Evolutionary conservation across 225 moss, liverwort and hornwort species (phyloP).

Genomic region (Lunularia cruciata): DNA sequence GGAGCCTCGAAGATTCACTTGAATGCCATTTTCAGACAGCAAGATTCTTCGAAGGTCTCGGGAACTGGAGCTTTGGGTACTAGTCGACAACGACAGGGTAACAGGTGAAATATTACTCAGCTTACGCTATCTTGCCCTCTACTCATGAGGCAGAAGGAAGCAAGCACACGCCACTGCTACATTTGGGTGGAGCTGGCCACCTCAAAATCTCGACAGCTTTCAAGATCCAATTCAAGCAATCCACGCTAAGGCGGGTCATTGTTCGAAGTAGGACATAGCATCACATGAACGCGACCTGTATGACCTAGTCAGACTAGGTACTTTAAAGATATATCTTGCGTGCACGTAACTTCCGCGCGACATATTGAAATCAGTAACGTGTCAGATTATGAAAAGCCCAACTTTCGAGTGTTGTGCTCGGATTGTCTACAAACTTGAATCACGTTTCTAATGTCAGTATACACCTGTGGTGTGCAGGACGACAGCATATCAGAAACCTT

Average conservation of each 20-base stretch:
- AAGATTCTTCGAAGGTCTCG: constrained; percentile 16
- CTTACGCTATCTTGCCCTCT: constrained; percentile 17
- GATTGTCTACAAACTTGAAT: not conserved
- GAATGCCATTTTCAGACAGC: constrained; percentile 37
- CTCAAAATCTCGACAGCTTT: too few relatives aligned
- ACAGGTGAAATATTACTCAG: constrained; percentile 29
- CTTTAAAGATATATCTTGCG: too few relatives aligned
- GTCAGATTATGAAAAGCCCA: not conserved
- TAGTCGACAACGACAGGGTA: constrained; percentile 30
- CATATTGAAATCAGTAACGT: not conserved
- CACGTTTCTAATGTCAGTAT: constrained; percentile 20
- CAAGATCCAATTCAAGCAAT: too few relatives aligned
- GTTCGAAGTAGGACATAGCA: too few relatives aligned
- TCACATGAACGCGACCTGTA: too few relatives aligned
- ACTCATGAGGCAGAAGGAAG: constrained; percentile 29
- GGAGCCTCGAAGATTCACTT: constrained; percentile 21
- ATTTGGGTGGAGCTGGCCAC: constrained; percentile 29
- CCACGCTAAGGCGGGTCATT: too few relatives aligned
- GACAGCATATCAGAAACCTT: constrained; percentile 20
- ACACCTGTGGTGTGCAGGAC: constrained; percentile 42
- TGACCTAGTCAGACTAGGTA: too few relatives aligned
- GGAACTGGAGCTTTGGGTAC: constrained; percentile 22
- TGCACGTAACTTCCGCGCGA: too few relatives aligned
- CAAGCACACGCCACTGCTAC: constrained; percentile 27
- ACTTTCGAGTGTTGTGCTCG: not conserved